A percentile compares a stretch with the other conserved stretches of the same genome.
phyloP scores from a whole-genome alignment of 2,329 filamentous ascomycete species.

The Botrytis elliptica region DNA sequence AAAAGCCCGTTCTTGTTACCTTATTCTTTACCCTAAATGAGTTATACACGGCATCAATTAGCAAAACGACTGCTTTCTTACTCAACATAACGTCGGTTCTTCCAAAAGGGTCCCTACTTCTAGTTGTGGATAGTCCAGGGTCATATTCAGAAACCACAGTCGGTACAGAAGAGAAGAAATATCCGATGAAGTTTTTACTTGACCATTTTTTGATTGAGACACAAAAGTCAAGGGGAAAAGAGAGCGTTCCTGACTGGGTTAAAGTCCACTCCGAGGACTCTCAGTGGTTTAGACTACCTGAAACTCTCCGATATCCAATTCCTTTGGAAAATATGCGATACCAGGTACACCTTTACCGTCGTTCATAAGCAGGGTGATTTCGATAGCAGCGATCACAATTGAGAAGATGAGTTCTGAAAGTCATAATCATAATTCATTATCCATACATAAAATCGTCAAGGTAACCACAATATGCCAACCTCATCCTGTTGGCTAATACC shows the following conservation, averaged over 20 bases:
- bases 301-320: constrained; percentile 73
- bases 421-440: constrained; percentile 32
- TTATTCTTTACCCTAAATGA: constrained; percentile 95
- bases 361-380: constrained; percentile 33
- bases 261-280: constrained; percentile 75
- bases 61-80: constrained; percentile 74
- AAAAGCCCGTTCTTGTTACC: constrained; percentile 62
- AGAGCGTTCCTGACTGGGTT: constrained; percentile 58
- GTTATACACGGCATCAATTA: constrained; percentile 74
- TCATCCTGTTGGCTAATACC: constrained; percentile 33
- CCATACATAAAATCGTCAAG: constrained; percentile 17
- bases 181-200: constrained; percentile 92
- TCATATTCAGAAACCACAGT: constrained; percentile 84
- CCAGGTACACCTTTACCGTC: constrained; percentile 79
- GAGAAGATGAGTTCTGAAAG: neutral
- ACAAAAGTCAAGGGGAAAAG: constrained; percentile 41
- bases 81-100: constrained; percentile 62
- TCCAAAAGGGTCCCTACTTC: constrained; percentile 61
- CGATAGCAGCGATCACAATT: neutral
- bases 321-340: constrained; percentile 92
- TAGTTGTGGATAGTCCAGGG: constrained; percentile 90
- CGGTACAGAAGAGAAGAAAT: constrained; percentile 60
- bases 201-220: constrained; percentile 70
- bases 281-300: constrained; percentile 76
- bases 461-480: constrained; percentile 13